Evolutionary conservation across 768 basidiomycete species (phyloP).

Genomic region (Russula sp.): DNA sequence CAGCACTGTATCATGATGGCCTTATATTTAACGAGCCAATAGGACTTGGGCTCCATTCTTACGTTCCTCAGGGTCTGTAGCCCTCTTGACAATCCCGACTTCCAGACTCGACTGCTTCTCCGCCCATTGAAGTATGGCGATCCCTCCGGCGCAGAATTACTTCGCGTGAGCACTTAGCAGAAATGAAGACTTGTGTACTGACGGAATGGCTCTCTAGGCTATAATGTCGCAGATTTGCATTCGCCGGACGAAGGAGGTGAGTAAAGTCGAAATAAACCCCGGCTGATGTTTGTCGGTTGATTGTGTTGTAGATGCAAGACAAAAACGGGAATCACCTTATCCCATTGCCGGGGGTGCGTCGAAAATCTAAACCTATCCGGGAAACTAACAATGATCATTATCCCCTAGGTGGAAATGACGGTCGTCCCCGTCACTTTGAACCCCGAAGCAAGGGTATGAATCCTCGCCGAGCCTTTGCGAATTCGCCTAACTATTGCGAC

Average conservation of each 20-base stretch:
- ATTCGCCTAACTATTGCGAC: not conserved
- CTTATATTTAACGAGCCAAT: constrained; percentile 3
- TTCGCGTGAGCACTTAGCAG: constrained; percentile 44
- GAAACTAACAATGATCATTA: constrained; percentile 26
- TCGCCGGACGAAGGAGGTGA: constrained; percentile 76
- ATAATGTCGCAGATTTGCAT: constrained; percentile 76
- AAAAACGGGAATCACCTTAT: constrained; percentile 65
- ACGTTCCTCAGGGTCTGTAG: constrained; percentile 81
- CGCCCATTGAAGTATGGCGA: constrained; percentile 71
- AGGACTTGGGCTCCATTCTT: constrained; percentile 86
- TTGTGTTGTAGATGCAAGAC: constrained; percentile 73
- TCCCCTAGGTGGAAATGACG: constrained; percentile 66
- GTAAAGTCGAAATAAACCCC: constrained; percentile 10
- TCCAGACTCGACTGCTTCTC: constrained; percentile 72
- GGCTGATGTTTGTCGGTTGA: not conserved
- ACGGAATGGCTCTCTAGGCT: constrained; percentile 38
- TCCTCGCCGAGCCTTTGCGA: not conserved
- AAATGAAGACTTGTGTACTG: not conserved
- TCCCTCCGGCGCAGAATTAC: constrained; percentile 59
- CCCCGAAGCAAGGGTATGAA: constrained; percentile 54
- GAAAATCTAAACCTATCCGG: constrained; percentile 32
- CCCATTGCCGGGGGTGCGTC: constrained; percentile 46
- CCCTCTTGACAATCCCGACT: constrained; percentile 78
- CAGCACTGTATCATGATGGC: not conserved
- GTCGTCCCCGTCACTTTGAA: constrained; percentile 61